Conservation (phyloP, 768 basidiomycete species). For the Boletus bicolor region DNA sequence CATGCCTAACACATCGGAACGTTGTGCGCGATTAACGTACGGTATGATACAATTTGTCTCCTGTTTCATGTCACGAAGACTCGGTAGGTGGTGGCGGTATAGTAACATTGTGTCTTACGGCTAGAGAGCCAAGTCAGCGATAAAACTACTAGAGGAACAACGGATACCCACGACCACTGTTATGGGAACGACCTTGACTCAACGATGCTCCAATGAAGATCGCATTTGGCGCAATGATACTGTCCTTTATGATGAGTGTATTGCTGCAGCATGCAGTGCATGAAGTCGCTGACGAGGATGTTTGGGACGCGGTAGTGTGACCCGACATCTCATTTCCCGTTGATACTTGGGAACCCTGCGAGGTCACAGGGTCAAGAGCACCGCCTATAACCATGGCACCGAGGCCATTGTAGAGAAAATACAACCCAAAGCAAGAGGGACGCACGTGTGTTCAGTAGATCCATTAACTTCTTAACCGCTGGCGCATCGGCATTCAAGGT, state of each 20-base stretch:
- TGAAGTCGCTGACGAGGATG: not conserved
- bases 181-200: not conserved
- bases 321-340: not conserved
- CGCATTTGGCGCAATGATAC: too few relatives aligned
- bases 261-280: not conserved
- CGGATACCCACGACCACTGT: not conserved
- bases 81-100: not conserved
- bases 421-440: not conserved
- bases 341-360: not conserved
- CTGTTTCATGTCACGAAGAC: not conserved
- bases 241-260: not conserved
- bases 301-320: not conserved
- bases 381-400: not conserved
- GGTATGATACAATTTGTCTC: not conserved
- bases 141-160: not conserved
- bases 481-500: not conserved
- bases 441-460: not conserved
- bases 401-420: not conserved
- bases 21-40: not conserved
- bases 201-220: not conserved
- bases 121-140: not conserved
- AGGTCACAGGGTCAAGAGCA: not conserved
- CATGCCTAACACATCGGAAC: not conserved
- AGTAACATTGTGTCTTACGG: not conserved
- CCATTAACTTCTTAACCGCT: too few relatives aligned